Conservation (phyloP, 2,329 filamentous ascomycete genomes). For the Arthrobotrys iridis region DNA sequence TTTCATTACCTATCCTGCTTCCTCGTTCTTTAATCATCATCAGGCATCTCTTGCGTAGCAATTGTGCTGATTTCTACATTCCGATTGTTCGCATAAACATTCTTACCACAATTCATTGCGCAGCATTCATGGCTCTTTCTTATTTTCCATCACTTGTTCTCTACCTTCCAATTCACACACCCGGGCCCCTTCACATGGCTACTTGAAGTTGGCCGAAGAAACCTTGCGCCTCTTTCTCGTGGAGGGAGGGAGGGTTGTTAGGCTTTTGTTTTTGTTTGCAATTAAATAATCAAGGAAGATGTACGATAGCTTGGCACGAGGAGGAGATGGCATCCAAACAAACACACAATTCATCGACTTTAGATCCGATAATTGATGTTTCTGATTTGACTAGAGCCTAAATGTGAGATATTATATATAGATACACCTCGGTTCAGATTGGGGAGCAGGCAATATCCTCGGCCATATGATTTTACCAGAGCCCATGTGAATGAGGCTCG, state of each 20-base stretch:
- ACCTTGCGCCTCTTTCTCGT: constrained; percentile 9
- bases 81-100: neutral
- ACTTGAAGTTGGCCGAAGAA: constrained; percentile 1
- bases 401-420: no score
- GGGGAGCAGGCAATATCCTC: neutral
- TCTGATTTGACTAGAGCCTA: neutral
- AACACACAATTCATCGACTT: neutral
- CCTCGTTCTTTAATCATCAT: neutral
- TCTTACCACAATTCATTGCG: neutral
- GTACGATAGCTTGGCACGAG: constrained; percentile 29
- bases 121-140: neutral
- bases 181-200: neutral
- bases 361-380: neutral
- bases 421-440: neutral
- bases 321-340: constrained; percentile 1
- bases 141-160: neutral
- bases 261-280: neutral
- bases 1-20: neutral
- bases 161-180: neutral
- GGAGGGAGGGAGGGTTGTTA: constrained; percentile 5
- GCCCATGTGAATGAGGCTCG: constrained; percentile 24
- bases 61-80: neutral
- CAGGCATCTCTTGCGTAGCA: constrained; percentile 8
- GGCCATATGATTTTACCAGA: constrained; percentile 16
- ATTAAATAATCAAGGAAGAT: constrained; percentile 15